Evolutionary conservation across 805 yeast genomes (phyloP).

Genomic region (Starmerella etchellsii): DNA sequence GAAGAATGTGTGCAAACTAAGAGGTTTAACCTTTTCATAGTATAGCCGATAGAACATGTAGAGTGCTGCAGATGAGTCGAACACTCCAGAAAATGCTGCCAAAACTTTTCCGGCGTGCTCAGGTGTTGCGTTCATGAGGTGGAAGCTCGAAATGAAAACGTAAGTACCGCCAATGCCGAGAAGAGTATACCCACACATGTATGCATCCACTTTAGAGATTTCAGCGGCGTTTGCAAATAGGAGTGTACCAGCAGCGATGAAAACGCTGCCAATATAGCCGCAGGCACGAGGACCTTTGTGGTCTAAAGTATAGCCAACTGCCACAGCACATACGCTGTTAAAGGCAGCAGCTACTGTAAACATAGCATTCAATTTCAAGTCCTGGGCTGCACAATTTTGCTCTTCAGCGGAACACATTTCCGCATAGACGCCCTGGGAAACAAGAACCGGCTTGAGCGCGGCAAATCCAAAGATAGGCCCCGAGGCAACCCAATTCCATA

Average conservation of each 20-base stretch:
- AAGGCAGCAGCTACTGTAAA: constrained; percentile 79
- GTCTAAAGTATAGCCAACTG: constrained; percentile 73
- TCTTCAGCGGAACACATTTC: constrained; percentile 36
- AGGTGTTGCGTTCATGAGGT: constrained; percentile 78
- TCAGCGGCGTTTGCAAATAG: constrained; percentile 32
- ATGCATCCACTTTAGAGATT: constrained; percentile 42
- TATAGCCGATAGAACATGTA: constrained; percentile 62
- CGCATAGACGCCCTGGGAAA: constrained; percentile 63
- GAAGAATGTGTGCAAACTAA: constrained; percentile 51
- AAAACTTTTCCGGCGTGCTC: constrained; percentile 64
- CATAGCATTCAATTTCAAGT: constrained; percentile 63
- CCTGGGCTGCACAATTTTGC: constrained; percentile 57
- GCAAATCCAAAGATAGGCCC: constrained; percentile 95
- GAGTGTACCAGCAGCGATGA: constrained; percentile 45
- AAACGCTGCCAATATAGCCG: constrained; percentile 59
- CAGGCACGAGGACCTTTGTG: constrained; percentile 66
- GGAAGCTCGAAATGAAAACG: constrained; percentile 84
- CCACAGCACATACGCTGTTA: constrained; percentile 68
- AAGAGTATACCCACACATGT: constrained; percentile 56
- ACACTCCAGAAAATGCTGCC: constrained; percentile 80
- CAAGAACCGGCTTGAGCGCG: constrained; percentile 73
- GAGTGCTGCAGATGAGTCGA: constrained; percentile 83
- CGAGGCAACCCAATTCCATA: constrained; percentile 83
- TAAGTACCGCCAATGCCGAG: constrained; percentile 90
- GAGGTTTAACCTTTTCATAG: constrained; percentile 35